Percentiles rank a stretch among this genome's conserved stretches.
Conservation (phyloP, 805 yeast genomes). For the Candida loeiensis region DNA sequence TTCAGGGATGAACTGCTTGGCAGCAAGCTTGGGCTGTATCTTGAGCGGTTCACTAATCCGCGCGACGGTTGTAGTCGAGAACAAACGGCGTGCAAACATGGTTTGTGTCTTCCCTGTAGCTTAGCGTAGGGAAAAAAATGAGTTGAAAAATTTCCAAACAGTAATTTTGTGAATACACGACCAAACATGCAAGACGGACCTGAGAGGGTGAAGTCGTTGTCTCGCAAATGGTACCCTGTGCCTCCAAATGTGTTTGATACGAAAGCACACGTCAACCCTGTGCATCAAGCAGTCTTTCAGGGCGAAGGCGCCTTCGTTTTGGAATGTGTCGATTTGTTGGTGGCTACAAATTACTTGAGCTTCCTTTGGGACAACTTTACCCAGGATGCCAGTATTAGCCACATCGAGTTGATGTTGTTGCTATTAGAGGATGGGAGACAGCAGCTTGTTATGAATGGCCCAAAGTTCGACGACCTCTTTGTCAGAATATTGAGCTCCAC, state of each 20-base stretch:
- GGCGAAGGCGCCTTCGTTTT: slow-evolving; percentile 1
- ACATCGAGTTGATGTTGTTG: slow-evolving; percentile 33
- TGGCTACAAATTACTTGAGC: slow-evolving; percentile 21
- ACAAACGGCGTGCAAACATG: slow-evolving; percentile 16
- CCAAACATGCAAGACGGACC: slow-evolving; percentile 2
- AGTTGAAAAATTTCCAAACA: slow-evolving; percentile 4
- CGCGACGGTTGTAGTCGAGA: slow-evolving; percentile 15
- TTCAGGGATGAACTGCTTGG: slow-evolving; percentile 34
- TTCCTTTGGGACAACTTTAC: slow-evolving; percentile 42
- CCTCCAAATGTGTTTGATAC: slow-evolving; percentile 15
- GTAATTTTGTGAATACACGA: slow-evolving; percentile 10
- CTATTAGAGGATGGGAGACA: slow-evolving; percentile 10
- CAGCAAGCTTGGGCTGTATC: slow-evolving; percentile 28
- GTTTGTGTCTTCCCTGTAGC: slow-evolving; percentile 5
- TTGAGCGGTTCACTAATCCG: slow-evolving; percentile 10
- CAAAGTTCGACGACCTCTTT: slow-evolving; percentile 2
- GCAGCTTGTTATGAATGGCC: slow-evolving; percentile 3
- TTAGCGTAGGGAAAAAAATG: slow-evolving; percentile 1
- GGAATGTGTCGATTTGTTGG: slow-evolving; percentile 11
- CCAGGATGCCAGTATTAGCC: slow-evolving; percentile 37
- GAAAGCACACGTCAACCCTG: slow-evolving; percentile 16
- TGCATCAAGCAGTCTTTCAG: slow-evolving; percentile 12
- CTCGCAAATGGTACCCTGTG: slow-evolving; percentile 20
- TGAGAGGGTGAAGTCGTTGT: slow-evolving; percentile 6
- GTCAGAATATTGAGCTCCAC: not conserved